A percentile compares a stretch with the other conserved stretches of the same genome.
Conservation (phyloP, 768 basidiomycete species). For the Calocybe indica region DNA sequence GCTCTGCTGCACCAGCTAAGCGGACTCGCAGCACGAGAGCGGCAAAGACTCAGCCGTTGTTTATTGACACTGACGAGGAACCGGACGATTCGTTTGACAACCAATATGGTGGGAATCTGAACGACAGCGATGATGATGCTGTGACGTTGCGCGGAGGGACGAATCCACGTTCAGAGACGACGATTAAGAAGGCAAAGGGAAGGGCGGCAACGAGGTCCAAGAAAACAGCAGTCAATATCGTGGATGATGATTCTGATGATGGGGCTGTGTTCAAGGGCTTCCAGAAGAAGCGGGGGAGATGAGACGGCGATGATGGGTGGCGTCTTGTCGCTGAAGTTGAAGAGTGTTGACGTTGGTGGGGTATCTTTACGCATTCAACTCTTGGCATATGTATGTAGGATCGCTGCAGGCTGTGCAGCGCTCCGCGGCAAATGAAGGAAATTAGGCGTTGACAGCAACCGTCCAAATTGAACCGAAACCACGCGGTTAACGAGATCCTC, state of each 20-base stretch:
- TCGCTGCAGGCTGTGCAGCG: too few species aligned
- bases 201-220: slow-evolving; percentile 21
- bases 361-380: too few species aligned
- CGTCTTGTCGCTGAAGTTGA: too few species aligned
- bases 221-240: slow-evolving; percentile 31
- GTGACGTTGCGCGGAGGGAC: slow-evolving; percentile 17
- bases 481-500: too few species aligned
- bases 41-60: slow-evolving; percentile 37
- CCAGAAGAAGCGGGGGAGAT: slow-evolving; percentile 18
- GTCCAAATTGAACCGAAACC: too few species aligned
- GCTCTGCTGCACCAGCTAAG: slow-evolving; percentile 15
- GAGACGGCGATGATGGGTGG: slow-evolving; percentile 4
- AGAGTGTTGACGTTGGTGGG: too few species aligned
- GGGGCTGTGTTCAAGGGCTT: slow-evolving; percentile 68
- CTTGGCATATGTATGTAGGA: too few species aligned
- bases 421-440: too few species aligned
- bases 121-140: slow-evolving; percentile 14
- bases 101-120: slow-evolving; percentile 18
- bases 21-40: slow-evolving; percentile 17
- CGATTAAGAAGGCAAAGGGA: slow-evolving; percentile 12
- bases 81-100: slow-evolving; percentile 14
- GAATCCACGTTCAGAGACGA: slow-evolving; percentile 14
- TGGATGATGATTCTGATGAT: slow-evolving; percentile 69
- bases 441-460: too few species aligned
- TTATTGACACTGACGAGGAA: slow-evolving; percentile 45